Evolutionary conservation across 2,329 filamentous ascomycete species (phyloP).

Genomic region (Cladosporium sp.): DNA sequence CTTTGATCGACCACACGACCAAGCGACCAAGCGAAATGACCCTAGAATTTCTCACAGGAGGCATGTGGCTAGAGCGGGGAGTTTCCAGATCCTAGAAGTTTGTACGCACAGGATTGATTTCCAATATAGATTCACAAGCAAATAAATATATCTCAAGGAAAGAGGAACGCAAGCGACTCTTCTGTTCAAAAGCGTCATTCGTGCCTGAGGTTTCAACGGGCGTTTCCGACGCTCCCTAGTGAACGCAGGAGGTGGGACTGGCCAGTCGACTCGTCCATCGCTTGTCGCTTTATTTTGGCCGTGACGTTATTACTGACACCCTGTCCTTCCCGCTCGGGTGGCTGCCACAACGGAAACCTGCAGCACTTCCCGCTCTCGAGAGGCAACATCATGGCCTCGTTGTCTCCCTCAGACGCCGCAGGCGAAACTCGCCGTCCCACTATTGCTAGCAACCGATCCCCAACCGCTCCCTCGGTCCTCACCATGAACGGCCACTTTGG

Average conservation of each 20-base stretch:
- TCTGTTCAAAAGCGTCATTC: too few species aligned
- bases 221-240: too few species aligned
- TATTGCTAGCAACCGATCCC: conserved; percentile 18
- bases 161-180: too few species aligned
- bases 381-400: conserved; percentile 9
- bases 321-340: conserved; percentile 8
- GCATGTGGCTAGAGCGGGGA: too few species aligned
- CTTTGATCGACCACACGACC: too few species aligned
- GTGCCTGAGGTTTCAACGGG: too few species aligned
- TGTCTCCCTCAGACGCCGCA: conserved; percentile 8
- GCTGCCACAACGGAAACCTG: neutral
- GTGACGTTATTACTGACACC: conserved; percentile 11
- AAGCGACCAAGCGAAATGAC: too few species aligned
- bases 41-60: too few species aligned
- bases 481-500: conserved; percentile 78
- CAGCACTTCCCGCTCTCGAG: neutral
- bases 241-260: neutral
- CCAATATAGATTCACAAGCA: too few species aligned
- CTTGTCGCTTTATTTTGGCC: neutral
- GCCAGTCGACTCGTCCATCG: neutral
- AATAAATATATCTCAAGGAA: too few species aligned
- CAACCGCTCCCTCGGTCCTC: conserved; percentile 32
- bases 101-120: too few species aligned
- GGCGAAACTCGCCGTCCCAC: conserved; percentile 7
- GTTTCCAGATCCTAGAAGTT: too few species aligned